These are phyloP conservation scores for Amanita jacksonii DNA, from an alignment of 768 basidiomycete genomes.

Conservation along the genomic window DNA sequence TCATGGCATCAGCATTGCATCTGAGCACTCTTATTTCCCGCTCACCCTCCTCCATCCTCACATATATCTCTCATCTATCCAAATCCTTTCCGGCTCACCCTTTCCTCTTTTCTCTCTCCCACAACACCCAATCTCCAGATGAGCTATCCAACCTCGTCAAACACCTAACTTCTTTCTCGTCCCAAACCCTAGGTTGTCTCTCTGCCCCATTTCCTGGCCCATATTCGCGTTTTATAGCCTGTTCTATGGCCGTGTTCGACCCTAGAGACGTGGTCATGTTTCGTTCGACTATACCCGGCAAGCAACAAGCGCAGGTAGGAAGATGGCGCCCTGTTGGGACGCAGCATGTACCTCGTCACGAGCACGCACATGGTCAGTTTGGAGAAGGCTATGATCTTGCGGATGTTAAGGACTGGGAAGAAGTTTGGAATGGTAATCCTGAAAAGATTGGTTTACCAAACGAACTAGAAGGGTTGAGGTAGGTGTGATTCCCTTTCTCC, in stretches of 20 bases:
- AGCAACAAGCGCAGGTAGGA: constrained; percentile 53
- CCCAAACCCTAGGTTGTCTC: constrained; percentile 50
- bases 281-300: constrained; percentile 55
- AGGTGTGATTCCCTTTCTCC: constrained; percentile 13
- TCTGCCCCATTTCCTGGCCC: constrained; percentile 36
- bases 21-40: constrained; percentile 31
- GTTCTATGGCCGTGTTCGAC: constrained; percentile 51
- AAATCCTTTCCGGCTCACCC: constrained; percentile 25
- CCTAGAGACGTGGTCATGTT: constrained; percentile 36
- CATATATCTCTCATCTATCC: constrained; percentile 24
- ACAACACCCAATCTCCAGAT: constrained; percentile 24
- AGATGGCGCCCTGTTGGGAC: constrained; percentile 57
- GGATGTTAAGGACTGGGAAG: constrained; percentile 33
- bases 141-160: constrained; percentile 32
- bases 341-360: too few relatives aligned
- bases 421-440: constrained; percentile 33
- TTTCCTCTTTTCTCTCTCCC: constrained; percentile 42
- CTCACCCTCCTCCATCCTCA: constrained; percentile 24
- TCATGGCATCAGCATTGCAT: constrained; percentile 18
- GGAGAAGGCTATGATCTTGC: not conserved
- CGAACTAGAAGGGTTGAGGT: constrained; percentile 31
- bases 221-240: constrained; percentile 27
- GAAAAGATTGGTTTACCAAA: constrained; percentile 23
- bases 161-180: constrained; percentile 29
- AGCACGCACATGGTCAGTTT: too few relatives aligned